A percentile compares a stretch with the other conserved stretches of the same genome.
Evolutionary conservation across 2,329 filamentous ascomycete species (phyloP).

Genomic region (Epicoccum nigrum): DNA sequence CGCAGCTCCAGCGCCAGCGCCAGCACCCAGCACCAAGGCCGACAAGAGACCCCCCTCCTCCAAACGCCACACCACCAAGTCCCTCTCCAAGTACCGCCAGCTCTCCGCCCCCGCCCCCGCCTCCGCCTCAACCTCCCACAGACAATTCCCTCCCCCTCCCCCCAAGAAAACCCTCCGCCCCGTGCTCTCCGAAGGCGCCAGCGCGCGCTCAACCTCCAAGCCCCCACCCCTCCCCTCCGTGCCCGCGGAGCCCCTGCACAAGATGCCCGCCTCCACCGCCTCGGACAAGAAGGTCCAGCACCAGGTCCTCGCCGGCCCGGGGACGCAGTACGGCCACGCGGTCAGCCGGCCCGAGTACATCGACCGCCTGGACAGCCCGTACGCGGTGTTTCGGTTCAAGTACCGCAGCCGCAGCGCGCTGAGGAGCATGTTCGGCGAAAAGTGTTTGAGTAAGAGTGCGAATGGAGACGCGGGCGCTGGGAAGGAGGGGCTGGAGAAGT

Average conservation of each 20-base stretch:
- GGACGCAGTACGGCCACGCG: slow-evolving; percentile 46
- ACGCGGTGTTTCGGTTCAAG: slow-evolving; percentile 57
- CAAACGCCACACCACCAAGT: slow-evolving; percentile 21
- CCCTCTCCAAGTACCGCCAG: slow-evolving; percentile 10
- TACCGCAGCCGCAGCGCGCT: slow-evolving; percentile 48
- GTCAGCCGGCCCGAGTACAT: slow-evolving; percentile 50
- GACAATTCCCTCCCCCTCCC: slow-evolving; percentile 25
- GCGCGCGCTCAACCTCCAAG: background rate
- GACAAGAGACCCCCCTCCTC: background rate
- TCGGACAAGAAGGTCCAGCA: background rate
- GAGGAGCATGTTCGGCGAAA: slow-evolving; percentile 22
- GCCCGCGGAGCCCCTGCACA: background rate
- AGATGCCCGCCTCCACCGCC: background rate
- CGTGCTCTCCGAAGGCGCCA: background rate
- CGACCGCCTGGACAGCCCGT: slow-evolving; percentile 45
- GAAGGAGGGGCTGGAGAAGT: slow-evolving; percentile 13
- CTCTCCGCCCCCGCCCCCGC: background rate
- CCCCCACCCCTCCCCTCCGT: background rate
- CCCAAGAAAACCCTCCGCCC: background rate
- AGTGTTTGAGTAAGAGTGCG: slow-evolving; percentile 24
- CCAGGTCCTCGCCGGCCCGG: slow-evolving; percentile 1
- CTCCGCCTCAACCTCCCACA: slow-evolving; percentile 39
- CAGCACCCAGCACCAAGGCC: background rate
- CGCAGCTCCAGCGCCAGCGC: background rate
- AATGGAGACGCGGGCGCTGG: background rate